Conservation (phyloP, 192 early-diverging fungal genomes). For the Backusella westeae region DNA sequence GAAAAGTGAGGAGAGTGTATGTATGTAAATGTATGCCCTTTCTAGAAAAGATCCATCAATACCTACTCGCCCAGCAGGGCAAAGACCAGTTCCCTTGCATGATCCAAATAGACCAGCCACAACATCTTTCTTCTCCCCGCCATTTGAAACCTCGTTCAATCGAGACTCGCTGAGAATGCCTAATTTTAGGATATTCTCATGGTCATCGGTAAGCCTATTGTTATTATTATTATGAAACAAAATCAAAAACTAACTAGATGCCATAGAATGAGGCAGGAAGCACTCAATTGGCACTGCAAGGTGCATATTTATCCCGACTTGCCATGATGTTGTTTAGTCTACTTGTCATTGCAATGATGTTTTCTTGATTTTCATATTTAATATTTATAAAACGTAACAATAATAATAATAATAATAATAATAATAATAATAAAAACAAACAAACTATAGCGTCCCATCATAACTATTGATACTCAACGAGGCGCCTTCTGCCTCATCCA, state of each 20-base stretch:
- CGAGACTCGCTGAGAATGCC: slow-evolving; percentile 64
- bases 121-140: slow-evolving; percentile 35
- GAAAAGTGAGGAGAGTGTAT: neutral
- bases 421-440: neutral
- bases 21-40: neutral
- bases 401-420: neutral
- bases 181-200: slow-evolving; percentile 61
- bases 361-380: slow-evolving; percentile 9
- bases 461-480: slow-evolving; percentile 17
- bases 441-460: slow-evolving; percentile 1
- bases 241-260: no score
- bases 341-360: slow-evolving; percentile 7
- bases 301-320: neutral
- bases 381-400: neutral
- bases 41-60: slow-evolving; percentile 39
- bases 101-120: slow-evolving; percentile 46
- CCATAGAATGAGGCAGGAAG: neutral
- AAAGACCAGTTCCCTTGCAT: slow-evolving; percentile 65
- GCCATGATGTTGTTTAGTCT: slow-evolving; percentile 5
- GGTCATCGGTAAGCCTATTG: slow-evolving; percentile 38
- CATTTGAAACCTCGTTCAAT: slow-evolving; percentile 10
- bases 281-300: neutral
- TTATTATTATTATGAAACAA: neutral
- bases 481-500: slow-evolving; percentile 29
- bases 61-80: slow-evolving; percentile 74